A percentile compares a stretch with the other conserved stretches of the same genome.
phyloP scores from a whole-genome alignment of 73 alveolate species.

The Paramecium sexaurelia region DNA sequence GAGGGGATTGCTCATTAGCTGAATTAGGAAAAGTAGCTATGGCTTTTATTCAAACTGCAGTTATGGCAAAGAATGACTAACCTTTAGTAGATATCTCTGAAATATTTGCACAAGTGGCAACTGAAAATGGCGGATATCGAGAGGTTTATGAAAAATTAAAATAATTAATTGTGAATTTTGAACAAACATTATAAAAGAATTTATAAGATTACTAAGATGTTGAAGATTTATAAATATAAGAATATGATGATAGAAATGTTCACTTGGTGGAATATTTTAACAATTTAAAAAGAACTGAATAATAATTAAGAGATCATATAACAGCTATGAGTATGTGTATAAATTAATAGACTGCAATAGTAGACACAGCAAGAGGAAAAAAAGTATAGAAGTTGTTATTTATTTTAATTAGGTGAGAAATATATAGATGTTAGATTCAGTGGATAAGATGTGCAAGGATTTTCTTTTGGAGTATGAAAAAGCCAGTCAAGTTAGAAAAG shows the following conservation, averaged over 20 bases:
- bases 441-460: conserved; percentile 27
- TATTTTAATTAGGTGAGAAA: not conserved
- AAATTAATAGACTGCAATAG: conserved; percentile 42
- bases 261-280: conserved; percentile 50
- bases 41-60: not conserved
- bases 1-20: conserved; percentile 11
- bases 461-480: conserved; percentile 16
- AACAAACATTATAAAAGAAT: conserved; percentile 5
- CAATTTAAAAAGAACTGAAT: conserved; percentile 49
- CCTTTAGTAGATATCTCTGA: conserved; percentile 28
- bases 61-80: conserved; percentile 6
- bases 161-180: conserved; percentile 35
- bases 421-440: conserved; percentile 3
- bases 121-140: conserved; percentile 56
- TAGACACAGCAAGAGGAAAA: conserved; percentile 53
- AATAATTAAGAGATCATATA: conserved; percentile 55
- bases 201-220: conserved; percentile 25
- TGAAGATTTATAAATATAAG: conserved; percentile 42
- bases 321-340: conserved; percentile 43
- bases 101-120: conserved; percentile 39
- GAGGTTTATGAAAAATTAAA: conserved; percentile 30
- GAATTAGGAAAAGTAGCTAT: conserved; percentile 46
- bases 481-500: conserved; percentile 53
- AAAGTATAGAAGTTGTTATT: not conserved
- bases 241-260: conserved; percentile 38